These are phyloP conservation scores for Avena atlantica DNA, from an alignment of 176 grass and related monocot species.

Conservation along the genomic window DNA sequence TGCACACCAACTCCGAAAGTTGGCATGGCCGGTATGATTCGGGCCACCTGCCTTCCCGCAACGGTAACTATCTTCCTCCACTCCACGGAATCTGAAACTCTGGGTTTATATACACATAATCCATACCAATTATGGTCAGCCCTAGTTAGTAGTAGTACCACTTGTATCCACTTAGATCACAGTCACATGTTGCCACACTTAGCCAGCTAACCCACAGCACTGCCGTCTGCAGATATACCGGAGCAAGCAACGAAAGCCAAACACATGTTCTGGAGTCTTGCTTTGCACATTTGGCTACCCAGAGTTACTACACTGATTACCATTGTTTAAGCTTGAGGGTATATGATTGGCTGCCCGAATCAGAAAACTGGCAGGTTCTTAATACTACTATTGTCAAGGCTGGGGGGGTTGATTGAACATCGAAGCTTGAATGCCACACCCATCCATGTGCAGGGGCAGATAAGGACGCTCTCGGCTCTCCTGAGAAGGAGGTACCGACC, in stretches of 20 bases:
- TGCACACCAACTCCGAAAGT: conserved; percentile 18
- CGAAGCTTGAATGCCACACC: conserved; percentile 27
- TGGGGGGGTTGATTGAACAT: background rate
- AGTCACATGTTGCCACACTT: background rate
- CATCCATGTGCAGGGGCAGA: conserved; percentile 44
- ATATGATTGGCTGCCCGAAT: background rate
- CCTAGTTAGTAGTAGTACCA: background rate
- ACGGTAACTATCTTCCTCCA: conserved; percentile 27
- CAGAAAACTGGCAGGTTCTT: conserved; percentile 8
- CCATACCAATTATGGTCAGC: background rate
- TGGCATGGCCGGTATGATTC: conserved; percentile 18
- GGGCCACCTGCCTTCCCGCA: conserved; percentile 39
- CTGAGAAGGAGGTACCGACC: conserved; percentile 42
- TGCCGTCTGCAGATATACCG: conserved; percentile 25
- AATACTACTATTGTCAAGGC: background rate
- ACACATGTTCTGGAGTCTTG: background rate
- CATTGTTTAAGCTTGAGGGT: background rate
- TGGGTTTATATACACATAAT: background rate
- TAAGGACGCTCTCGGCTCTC: conserved; percentile 26
- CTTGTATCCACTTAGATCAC: background rate
- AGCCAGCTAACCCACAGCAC: background rate
- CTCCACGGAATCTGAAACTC: background rate
- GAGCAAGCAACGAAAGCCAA: background rate
- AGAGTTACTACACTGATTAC: background rate
- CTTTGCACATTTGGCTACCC: conserved; percentile 1